A percentile compares a stretch with the other conserved stretches of the same genome.
phyloP scores from a whole-genome alignment of 2,329 filamentous ascomycete genomes.

The Calonectria pteridis region DNA sequence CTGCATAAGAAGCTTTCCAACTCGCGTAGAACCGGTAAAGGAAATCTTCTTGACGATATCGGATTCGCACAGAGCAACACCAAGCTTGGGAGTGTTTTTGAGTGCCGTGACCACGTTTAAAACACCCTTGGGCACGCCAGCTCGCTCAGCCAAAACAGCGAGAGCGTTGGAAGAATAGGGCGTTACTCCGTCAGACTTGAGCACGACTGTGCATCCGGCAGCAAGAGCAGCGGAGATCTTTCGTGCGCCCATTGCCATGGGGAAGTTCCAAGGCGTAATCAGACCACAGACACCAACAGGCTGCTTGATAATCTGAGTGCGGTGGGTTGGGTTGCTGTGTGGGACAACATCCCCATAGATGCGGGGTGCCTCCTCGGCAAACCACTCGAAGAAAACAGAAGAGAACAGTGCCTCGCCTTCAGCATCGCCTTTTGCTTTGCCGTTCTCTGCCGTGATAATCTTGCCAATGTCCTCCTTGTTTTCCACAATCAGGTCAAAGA shows the following conservation, averaged over 20 bases:
- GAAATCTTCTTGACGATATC: constrained; percentile 20
- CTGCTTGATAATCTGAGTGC: constrained; percentile 25
- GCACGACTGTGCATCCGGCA: constrained; percentile 82
- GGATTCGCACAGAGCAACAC: background rate
- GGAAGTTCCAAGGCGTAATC: constrained; percentile 67
- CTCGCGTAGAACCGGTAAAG: constrained; percentile 14
- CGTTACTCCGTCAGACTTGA: constrained; percentile 86
- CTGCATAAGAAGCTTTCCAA: constrained; percentile 15
- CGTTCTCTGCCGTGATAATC: background rate
- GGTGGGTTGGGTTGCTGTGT: constrained; percentile 1
- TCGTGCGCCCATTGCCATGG: constrained; percentile 62
- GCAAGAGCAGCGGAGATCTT: constrained; percentile 67
- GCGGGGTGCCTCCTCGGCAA: constrained; percentile 1
- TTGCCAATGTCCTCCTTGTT: constrained; percentile 3
- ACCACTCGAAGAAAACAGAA: constrained; percentile 1
- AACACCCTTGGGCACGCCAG: background rate
- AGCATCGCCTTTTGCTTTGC: constrained; percentile 1
- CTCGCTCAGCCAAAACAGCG: background rate
- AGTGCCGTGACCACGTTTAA: background rate
- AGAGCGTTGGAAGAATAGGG: constrained; percentile 61
- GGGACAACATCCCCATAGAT: constrained; percentile 4
- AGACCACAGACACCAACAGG: constrained; percentile 48
- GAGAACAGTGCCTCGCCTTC: constrained; percentile 1
- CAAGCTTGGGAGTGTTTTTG: background rate
- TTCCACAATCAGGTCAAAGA: background rate